Evolutionary conservation across 1,284 basidiomycete genomes (phyloP), one percentile per base, ranked within the genome.

Genomic region (Grifola frondosa): DNA sequence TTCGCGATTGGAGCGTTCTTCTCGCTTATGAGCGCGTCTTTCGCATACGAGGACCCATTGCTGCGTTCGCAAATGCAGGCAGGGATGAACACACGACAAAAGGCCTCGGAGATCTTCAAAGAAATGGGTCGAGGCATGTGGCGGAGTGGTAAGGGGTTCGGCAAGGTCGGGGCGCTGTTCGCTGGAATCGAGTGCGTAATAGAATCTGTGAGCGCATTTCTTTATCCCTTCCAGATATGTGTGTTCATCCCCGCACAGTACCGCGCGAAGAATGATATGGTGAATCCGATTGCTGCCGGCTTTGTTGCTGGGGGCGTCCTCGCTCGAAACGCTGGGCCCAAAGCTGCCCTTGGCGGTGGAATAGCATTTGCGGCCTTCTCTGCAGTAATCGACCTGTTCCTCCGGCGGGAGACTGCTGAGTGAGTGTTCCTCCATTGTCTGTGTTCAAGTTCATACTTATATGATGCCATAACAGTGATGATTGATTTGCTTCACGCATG

Each of bases 81-180:
- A 45, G 70, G 78, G 12, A 60, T 85, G 67, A 80, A 68, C 49
- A 80, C 77, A 32, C 76, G 75, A 22, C 85, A 92, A 63, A 91
- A 95, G 61, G 89, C 93, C 0, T 76, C 80, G 34, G 84, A 88
- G 55, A 84, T 97, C 30, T 91, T 98, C 67, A 91, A 84, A 61
- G 95, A 98, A 54, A 98, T 97, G 84, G 96, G 95, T 0, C 82
- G 79, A 53, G 86, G 85, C 33, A 97, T 98, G 93, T 95, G 83
- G 80, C 74, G 78, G 23, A 88, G 78, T 40, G 96, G 96, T 11
- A 93, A 88, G 63, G 90, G 93, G 0, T 98, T 98, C 60, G 95
- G 86, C 1, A 97, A 96, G 70, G 91, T 99, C 35, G 96, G 95
- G 13, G 91, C 90, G 5, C 61, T 99, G 36, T 99, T 93, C 64